Evolutionary conservation across 768 basidiomycete genomes (phyloP), one percentile per base, ranked within the genome.

Genomic region (Boletus fagicola): DNA sequence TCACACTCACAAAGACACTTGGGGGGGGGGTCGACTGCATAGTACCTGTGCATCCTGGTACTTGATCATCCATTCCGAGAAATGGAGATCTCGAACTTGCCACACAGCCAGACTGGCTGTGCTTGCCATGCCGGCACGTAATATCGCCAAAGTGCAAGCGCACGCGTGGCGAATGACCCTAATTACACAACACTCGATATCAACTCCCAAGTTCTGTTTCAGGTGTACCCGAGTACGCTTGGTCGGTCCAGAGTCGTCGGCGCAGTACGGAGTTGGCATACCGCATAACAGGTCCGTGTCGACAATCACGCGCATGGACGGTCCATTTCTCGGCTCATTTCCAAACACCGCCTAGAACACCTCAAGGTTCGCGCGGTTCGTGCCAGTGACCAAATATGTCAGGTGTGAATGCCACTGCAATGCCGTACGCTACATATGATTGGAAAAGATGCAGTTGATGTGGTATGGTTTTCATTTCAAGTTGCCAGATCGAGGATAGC

Each of bases 401-500:
- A 55, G 18, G 18, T 20, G 15, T 38, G 43, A 24, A 4, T 56
- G 50, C 9, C 47, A 18, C 22, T 9, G 26, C 26, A 26, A 39
- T 62, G 46, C 55, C 47, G 44, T 62, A 49, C 53, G 53, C 24
- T 40, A 42, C 28, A 20, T 40, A 13, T 13, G 39, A 50, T 38
- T 8, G 31, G 46, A 53, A 35, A 49, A 39, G 54, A 45, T 47
- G 24, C 28, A 22, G 39, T 43, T 22, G 31, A 50, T 53, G 38
- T 33, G 33, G 56, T 36, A 35, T 44, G 15, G 31, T 54, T 60
- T 60, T 61, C 36, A 54, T 64, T 54, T 57, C 49, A 22, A 43
- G 24, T 26, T 22, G 28, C 44, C 30, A 42, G 36, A 40, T 24
- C 11, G 18, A 31, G 16, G 18, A 26, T 39, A 30, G 40, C 44